Conservation (phyloP, 345 rosid genomes). For the Linum usitatissimum region DNA sequence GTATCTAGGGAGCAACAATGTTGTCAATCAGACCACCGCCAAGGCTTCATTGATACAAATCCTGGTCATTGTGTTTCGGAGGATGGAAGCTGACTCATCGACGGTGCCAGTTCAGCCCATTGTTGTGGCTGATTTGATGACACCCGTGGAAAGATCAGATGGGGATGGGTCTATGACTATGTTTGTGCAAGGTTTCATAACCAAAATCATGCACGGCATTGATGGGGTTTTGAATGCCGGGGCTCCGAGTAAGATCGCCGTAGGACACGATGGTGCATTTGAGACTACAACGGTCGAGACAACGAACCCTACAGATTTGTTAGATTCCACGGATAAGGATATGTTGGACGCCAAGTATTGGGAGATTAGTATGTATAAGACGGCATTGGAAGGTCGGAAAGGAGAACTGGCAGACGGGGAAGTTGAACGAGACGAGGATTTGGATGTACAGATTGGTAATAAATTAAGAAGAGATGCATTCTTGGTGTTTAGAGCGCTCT, state of each 20-base stretch:
- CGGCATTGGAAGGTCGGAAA: slow-evolving; percentile 95
- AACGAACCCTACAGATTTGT: slow-evolving; percentile 55
- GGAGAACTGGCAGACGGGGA: slow-evolving; percentile 94
- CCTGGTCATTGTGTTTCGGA: slow-evolving; percentile 89
- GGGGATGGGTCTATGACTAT: slow-evolving; percentile 60
- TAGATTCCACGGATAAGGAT: slow-evolving; percentile 79
- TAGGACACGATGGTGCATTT: slow-evolving; percentile 61
- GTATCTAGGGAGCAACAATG: slow-evolving; percentile 82
- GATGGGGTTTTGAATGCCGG: slow-evolving; percentile 57
- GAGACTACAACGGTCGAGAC: slow-evolving; percentile 57
- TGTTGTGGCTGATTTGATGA: slow-evolving; percentile 97
- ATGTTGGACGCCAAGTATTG: slow-evolving; percentile 99
- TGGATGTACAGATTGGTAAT: slow-evolving; percentile 97
- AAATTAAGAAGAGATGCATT: slow-evolving; percentile 97
- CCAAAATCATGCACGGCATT: slow-evolving; percentile 67
- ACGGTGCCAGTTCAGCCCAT: slow-evolving; percentile 93
- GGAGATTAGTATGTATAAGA: slow-evolving; percentile 99
- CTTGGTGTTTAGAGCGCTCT: slow-evolving; percentile 97
- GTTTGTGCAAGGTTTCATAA: slow-evolving; percentile 81
- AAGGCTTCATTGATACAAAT: slow-evolving; percentile 94
- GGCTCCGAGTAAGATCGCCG: slow-evolving; percentile 37
- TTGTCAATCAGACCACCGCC: slow-evolving; percentile 84
- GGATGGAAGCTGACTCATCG: slow-evolving; percentile 98
- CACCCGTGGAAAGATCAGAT: slow-evolving; percentile 75
- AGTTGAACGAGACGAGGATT: slow-evolving; percentile 77